Conservation (phyloP, 352 stramenopile genomes). For the Pythium vanterpoolii region DNA sequence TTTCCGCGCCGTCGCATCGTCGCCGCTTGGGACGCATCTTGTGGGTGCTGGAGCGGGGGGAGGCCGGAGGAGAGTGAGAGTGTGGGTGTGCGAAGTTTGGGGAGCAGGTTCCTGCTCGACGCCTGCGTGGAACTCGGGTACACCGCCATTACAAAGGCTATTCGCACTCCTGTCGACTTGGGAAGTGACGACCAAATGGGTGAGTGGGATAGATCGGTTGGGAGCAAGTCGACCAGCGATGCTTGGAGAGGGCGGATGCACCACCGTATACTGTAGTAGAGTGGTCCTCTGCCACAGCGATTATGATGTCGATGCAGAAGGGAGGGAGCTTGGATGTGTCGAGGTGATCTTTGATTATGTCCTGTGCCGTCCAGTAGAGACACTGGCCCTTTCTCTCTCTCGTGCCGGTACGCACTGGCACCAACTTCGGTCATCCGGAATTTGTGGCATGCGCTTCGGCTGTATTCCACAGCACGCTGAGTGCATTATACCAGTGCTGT, state of each 20-base stretch:
- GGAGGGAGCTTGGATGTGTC: background rate
- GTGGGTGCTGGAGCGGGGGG: background rate
- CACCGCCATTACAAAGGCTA: background rate
- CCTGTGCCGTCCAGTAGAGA: background rate
- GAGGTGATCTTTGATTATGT: too few species aligned
- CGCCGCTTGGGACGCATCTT: background rate
- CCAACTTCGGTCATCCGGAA: too few species aligned
- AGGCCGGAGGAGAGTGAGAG: background rate
- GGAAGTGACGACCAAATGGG: background rate
- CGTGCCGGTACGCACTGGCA: too few species aligned
- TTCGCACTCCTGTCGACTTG: too few species aligned
- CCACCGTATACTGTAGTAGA: too few species aligned
- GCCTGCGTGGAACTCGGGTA: background rate
- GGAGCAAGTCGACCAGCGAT: too few species aligned
- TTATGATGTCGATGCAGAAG: too few species aligned
- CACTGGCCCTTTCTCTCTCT: background rate
- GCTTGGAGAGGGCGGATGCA: too few species aligned
- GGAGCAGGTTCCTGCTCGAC: background rate
- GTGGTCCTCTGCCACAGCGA: too few species aligned
- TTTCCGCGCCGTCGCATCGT: background rate
- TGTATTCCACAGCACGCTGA: too few species aligned
- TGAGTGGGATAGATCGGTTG: background rate
- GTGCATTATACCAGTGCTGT: too few species aligned
- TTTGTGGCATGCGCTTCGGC: too few species aligned
- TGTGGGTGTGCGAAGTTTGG: background rate